These are phyloP conservation scores for Eucalyptus grandis DNA, from an alignment of 345 rosid species.

Conservation along the genomic window DNA sequence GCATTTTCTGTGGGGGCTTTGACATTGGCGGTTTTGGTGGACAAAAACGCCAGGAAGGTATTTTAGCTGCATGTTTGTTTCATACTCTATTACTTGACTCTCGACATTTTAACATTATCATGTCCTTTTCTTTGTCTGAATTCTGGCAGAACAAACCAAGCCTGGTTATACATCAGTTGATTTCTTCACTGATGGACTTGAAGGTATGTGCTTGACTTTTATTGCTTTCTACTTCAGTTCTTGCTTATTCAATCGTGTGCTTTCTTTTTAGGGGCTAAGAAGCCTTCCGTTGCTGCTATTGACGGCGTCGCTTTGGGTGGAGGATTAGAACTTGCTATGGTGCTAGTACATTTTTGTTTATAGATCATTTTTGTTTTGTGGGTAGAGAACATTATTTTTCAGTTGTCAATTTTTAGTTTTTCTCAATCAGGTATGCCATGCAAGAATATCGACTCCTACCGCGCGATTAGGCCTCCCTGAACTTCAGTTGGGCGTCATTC, in stretches of 20 bases:
- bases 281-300: constrained; percentile 96
- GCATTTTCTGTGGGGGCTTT: constrained; percentile 92
- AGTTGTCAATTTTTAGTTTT: not conserved
- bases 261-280: constrained; percentile 53
- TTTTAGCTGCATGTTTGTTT: not conserved
- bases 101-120: not conserved
- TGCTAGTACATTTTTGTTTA: not conserved
- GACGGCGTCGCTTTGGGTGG: constrained; percentile 97
- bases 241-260: not conserved
- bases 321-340: constrained; percentile 93
- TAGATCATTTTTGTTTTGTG: not conserved
- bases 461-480: constrained; percentile 87
- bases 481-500: constrained; percentile 87
- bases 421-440: constrained; percentile 63
- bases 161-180: constrained; percentile 44
- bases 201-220: constrained; percentile 34
- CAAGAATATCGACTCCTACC: constrained; percentile 70
- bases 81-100: not conserved
- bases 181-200: constrained; percentile 44
- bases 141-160: constrained; percentile 30
- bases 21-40: constrained; percentile 57
- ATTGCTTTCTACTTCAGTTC: not conserved
- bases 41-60: constrained; percentile 35
- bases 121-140: not conserved
- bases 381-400: not conserved